Evolutionary conservation across 23 red algal genomes (phyloP), one percentile per base, ranked within the genome.

Genomic region (Rhodosorus marinus): DNA sequence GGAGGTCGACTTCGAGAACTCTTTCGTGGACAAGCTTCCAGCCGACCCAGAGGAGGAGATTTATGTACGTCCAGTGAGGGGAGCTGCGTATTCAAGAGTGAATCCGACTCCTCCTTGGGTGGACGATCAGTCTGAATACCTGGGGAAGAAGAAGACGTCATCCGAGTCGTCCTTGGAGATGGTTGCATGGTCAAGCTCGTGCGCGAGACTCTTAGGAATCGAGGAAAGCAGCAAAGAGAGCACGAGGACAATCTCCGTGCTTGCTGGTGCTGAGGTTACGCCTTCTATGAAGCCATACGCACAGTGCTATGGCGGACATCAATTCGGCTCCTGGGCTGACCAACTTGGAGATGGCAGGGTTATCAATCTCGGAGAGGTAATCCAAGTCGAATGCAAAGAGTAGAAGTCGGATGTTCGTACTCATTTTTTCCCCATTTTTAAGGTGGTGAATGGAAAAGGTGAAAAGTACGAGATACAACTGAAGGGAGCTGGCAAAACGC

Each of bases 281-380:
- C 60, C 66, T 0, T 72, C 69, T 6, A 69, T 67, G 69, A 51
- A 50, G 11, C 74, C 90, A 0, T 98, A 98, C 28, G 90, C 90
- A n/a, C 66, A 70, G 63, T 82, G 90, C 28, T 98, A 98, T 51
- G 77, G 78, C 20, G 90, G 90, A 2, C 90, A 98, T 40, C 90
- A 98, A 69, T 98, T 98, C 65, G 90, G 90, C 7, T 55, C 31
- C 9, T 98, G 77, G 78, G 90, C 90, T 4, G 90, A 80, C 21
- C 90, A 98, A 53, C 77, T 98, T 29, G 90, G 90, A 35, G 90
- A 98, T 31, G 90, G 90, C 9, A 68, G 90, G 38, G 90, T 69
- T 8, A 98, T 98, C 49, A 68, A 69, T 11, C 29, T 98, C 1
- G 90, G 90, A 14, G 90, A 98, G 67, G 69, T 64, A 28, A 55